A percentile compares a stretch with the other conserved stretches of the same genome.
These are phyloP conservation scores for Herpetospermum pedunculosum DNA, from an alignment of 306 rosid species.

Conservation along the genomic window DNA sequence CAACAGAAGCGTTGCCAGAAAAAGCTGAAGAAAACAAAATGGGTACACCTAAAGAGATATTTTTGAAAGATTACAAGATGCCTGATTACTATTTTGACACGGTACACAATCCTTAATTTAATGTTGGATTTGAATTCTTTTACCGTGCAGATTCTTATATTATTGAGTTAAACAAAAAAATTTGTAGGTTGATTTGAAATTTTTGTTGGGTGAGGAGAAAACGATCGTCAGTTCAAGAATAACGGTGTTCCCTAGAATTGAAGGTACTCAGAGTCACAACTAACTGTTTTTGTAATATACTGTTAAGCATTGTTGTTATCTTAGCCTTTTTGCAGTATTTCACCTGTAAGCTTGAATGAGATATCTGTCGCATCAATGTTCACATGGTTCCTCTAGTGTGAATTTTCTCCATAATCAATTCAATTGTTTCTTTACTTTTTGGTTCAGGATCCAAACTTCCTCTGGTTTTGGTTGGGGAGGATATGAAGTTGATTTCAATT, in stretches of 20 bases:
- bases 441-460: constrained; percentile 52
- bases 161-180: constrained; percentile 9
- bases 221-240: constrained; percentile 72
- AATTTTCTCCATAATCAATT: not conserved
- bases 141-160: not conserved
- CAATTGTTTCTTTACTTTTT: constrained; percentile 10
- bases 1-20: constrained; percentile 48
- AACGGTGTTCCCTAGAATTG: constrained; percentile 50
- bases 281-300: not conserved
- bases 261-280: constrained; percentile 16
- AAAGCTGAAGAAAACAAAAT: constrained; percentile 60
- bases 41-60: constrained; percentile 73
- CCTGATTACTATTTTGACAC: constrained; percentile 88
- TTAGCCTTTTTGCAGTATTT: not conserved
- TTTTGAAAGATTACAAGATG: constrained; percentile 80
- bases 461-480: constrained; percentile 67
- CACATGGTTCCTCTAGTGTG: not conserved
- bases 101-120: constrained; percentile 24
- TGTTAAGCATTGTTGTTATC: not conserved
- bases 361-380: not conserved
- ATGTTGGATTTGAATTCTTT: constrained; percentile 12
- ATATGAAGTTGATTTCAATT: constrained; percentile 55
- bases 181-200: constrained; percentile 69
- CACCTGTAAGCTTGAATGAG: not conserved
- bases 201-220: constrained; percentile 77